Conservation (phyloP, 177 flowering plant species). For the Vitis hybrid region DNA sequence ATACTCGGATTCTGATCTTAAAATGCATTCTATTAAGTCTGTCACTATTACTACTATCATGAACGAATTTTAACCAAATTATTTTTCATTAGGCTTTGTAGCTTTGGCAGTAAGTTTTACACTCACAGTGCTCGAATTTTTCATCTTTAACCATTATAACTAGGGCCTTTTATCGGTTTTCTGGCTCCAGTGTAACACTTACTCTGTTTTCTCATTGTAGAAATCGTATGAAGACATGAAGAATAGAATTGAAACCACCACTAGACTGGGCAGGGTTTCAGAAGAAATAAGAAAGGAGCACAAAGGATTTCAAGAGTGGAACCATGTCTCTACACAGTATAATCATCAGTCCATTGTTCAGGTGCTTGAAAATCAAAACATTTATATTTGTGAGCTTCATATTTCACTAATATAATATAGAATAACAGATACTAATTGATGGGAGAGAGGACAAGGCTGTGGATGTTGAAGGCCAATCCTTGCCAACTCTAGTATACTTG, state of each 20-base stretch:
- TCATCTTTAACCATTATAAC: too few species aligned
- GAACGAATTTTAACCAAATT: too few species aligned
- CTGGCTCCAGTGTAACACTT: too few species aligned
- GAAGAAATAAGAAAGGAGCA: conserved; percentile 10
- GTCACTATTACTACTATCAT: too few species aligned
- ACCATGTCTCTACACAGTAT: not conserved
- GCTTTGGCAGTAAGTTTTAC: too few species aligned
- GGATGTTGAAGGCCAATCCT: conserved; percentile 36
- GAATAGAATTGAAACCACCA: conserved; percentile 14
- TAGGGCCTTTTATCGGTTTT: too few species aligned
- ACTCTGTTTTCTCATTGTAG: not conserved
- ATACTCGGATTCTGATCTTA: too few species aligned
- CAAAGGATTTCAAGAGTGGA: conserved; percentile 24
- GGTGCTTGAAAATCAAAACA: not conserved
- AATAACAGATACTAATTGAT: conserved; percentile 42
- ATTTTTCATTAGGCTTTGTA: too few species aligned
- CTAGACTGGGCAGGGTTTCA: conserved; percentile 17
- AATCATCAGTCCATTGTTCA: conserved; percentile 31
- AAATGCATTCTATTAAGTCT: too few species aligned
- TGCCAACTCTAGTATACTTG: conserved; percentile 61
- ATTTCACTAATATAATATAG: too few species aligned
- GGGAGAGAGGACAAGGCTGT: conserved; percentile 33
- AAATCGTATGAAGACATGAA: conserved; percentile 25
- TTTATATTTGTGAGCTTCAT: too few species aligned
- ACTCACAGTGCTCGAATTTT: too few species aligned